phyloP scores from a whole-genome alignment of 352 stramenopile genomes.

The Phytopythium mirpurense region DNA sequence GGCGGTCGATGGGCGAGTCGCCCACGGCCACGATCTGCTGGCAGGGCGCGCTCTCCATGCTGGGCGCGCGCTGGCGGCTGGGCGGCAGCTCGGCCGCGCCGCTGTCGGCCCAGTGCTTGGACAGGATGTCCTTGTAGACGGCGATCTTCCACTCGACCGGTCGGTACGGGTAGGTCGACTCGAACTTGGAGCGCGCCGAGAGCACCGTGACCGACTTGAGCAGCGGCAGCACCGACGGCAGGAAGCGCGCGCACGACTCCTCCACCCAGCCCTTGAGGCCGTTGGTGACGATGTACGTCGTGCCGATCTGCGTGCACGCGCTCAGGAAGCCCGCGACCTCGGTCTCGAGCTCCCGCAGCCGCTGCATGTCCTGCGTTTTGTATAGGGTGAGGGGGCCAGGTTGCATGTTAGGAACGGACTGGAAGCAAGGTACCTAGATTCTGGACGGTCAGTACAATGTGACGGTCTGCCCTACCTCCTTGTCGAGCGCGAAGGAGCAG shows the following conservation, averaged over 20 bases:
- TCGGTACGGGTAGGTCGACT: constrained; percentile 43
- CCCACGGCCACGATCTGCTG: constrained; percentile 65
- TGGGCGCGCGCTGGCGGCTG: constrained; percentile 13
- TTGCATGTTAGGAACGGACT: too few species aligned
- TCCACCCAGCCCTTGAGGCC: constrained; percentile 65
- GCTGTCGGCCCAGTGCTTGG: constrained; percentile 14
- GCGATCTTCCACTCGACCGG: constrained; percentile 82
- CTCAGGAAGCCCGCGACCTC: constrained; percentile 44
- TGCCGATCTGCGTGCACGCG: constrained; percentile 39
- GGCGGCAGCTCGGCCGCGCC: constrained; percentile 8
- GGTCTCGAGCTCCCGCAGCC: constrained; percentile 27
- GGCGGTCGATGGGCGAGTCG: constrained; percentile 67
- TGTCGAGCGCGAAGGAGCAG: constrained; percentile 28
- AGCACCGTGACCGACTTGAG: constrained; percentile 55
- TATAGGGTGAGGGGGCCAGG: too few species aligned
- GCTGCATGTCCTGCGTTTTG: constrained; percentile 9
- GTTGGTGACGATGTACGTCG: constrained; percentile 68
- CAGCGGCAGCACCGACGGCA: constrained; percentile 52
- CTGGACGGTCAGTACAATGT: too few species aligned
- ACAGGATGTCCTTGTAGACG: constrained; percentile 53
- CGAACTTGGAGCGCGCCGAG: constrained; percentile 61
- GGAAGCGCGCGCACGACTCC: constrained; percentile 65
- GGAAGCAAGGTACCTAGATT: too few species aligned
- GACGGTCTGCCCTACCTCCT: too few species aligned
- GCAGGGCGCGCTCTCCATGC: constrained; percentile 19